phyloP scores from a whole-genome alignment of 1,284 basidiomycete species.

The Peniophora sp. region DNA sequence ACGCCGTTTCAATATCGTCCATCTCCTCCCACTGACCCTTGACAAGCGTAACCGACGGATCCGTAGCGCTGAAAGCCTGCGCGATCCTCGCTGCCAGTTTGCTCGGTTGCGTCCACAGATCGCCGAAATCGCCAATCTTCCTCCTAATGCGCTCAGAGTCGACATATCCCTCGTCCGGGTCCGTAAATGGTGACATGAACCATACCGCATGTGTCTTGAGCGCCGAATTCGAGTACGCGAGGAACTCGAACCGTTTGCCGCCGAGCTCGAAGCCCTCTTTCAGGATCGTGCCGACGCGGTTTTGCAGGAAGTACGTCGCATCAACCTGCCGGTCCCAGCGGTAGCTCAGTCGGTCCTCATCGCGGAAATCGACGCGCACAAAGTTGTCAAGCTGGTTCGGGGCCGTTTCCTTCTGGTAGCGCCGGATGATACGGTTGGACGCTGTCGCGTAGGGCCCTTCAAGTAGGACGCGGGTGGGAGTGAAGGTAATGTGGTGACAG shows the following conservation, averaged over 20 bases:
- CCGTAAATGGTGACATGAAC: slow-evolving; percentile 56
- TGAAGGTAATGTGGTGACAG: slow-evolving; percentile 57
- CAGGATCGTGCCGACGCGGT: slow-evolving; percentile 50
- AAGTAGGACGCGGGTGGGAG: slow-evolving; percentile 57
- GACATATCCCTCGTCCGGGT: slow-evolving; percentile 26
- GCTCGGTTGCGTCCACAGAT: slow-evolving; percentile 53
- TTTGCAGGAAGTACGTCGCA: slow-evolving; percentile 40
- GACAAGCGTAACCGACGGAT: slow-evolving; percentile 50
- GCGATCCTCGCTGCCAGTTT: slow-evolving; percentile 72
- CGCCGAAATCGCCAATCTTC: slow-evolving; percentile 53
- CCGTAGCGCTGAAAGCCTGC: slow-evolving; percentile 74
- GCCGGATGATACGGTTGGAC: slow-evolving; percentile 54
- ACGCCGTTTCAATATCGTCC: slow-evolving; percentile 35
- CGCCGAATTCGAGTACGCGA: slow-evolving; percentile 66
- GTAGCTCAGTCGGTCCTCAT: slow-evolving; percentile 60
- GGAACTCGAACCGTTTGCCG: slow-evolving; percentile 61
- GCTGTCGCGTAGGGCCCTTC: slow-evolving; percentile 63
- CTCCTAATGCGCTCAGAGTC: slow-evolving; percentile 47
- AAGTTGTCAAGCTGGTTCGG: slow-evolving; percentile 36
- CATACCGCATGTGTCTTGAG: slow-evolving; percentile 64
- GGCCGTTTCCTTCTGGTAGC: slow-evolving; percentile 38
- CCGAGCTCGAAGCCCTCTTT: slow-evolving; percentile 55
- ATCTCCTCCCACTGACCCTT: slow-evolving; percentile 50
- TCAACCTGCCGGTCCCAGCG: slow-evolving; percentile 48
- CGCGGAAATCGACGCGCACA: slow-evolving; percentile 70